These are phyloP conservation scores for Phialophora tarda DNA, from an alignment of 2,329 filamentous ascomycete genomes.

Conservation along the genomic window DNA sequence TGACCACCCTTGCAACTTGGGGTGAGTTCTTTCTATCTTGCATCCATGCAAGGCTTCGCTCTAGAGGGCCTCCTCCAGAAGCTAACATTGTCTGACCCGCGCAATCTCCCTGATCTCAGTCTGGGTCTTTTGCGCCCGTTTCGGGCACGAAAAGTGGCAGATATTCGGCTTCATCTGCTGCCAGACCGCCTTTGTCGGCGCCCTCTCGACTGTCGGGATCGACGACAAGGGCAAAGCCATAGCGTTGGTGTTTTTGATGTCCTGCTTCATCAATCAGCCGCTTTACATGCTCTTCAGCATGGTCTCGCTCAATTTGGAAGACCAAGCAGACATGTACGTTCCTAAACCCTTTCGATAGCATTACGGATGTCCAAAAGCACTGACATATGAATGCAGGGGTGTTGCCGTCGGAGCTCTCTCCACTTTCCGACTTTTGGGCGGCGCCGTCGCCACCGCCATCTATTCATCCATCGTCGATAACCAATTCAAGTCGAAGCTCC, in stretches of 20 bases:
- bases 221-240: slow-evolving; percentile 28
- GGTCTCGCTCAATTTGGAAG: slow-evolving; percentile 30
- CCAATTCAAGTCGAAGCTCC: slow-evolving; percentile 23
- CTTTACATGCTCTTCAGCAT: slow-evolving; percentile 32
- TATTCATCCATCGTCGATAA: slow-evolving; percentile 40
- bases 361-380: too few relatives aligned
- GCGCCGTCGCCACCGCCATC: slow-evolving; percentile 39
- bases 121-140: slow-evolving; percentile 26
- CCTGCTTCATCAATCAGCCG: slow-evolving; percentile 27
- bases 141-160: slow-evolving; percentile 30
- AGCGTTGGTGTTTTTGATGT: slow-evolving; percentile 23
- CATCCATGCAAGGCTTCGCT: too few relatives aligned
- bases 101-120: slow-evolving; percentile 30
- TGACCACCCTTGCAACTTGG: slow-evolving; percentile 3
- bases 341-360: too few relatives aligned
- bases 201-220: slow-evolving; percentile 20
- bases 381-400: slow-evolving; percentile 12
- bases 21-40: neutral
- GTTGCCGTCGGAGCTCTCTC: slow-evolving; percentile 41
- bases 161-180: slow-evolving; percentile 27
- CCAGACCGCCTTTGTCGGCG: slow-evolving; percentile 24
- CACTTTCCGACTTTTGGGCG: slow-evolving; percentile 39
- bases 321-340: slow-evolving; percentile 30
- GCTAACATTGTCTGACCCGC: neutral
- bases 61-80: too few relatives aligned